Percentiles rank a stretch among this genome's conserved stretches.
phyloP scores from a whole-genome alignment of 331 rosid species.

The Dryas integrifolia region DNA sequence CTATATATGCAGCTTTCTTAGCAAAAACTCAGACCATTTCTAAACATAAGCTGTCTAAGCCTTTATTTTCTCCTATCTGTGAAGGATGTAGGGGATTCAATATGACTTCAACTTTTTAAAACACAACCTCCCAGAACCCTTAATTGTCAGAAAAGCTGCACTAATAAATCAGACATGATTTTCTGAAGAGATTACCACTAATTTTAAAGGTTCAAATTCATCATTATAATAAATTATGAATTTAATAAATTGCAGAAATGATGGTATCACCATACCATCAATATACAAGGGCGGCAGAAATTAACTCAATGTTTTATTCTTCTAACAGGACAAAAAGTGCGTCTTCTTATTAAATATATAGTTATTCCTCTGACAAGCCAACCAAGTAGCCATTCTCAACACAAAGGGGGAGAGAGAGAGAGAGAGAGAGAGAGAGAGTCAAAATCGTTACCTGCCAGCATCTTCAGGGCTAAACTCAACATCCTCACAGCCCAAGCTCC shows the following conservation, averaged over 20 bases:
- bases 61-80: neutral
- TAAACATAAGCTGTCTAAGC: no score
- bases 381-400: neutral
- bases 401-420: neutral
- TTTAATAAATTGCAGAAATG: neutral
- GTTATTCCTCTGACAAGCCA: neutral
- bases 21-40: no score
- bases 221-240: neutral
- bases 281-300: neutral
- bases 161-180: neutral
- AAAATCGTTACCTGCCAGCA: constrained; percentile 68
- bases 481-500: constrained; percentile 83
- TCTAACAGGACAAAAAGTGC: neutral
- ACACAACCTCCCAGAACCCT: neutral
- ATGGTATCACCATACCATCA: neutral
- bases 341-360: no score
- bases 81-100: neutral
- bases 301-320: neutral
- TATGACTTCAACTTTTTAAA: neutral
- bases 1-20: no score
- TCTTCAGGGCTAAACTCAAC: constrained; percentile 98
- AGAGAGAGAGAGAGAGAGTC: neutral
- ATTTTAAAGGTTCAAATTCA: neutral
- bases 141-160: neutral
- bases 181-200: neutral